Base-by-base conservation (phyloP, 2,329 filamentous ascomycete species). In the Trichoderma sp. region DNA sequence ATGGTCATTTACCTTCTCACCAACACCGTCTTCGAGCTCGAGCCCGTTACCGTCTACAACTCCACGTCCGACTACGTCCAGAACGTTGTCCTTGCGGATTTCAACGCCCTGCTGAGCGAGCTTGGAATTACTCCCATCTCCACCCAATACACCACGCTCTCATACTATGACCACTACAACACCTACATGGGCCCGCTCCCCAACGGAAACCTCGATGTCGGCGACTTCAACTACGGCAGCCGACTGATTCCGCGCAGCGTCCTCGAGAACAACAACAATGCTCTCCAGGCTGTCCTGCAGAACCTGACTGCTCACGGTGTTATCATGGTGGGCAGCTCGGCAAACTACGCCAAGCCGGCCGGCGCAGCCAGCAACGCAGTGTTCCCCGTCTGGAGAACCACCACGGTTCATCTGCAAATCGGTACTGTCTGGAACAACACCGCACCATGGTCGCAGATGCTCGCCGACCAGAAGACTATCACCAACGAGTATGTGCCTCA, bases 1-100 rank as follows among this genome's bases (percentile, higher is more conserved):
- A 85, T 83, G 78, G 77, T 81, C n/a, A 79, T 84, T 13, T 87
- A 83, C 77, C 81, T 77, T 68, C 80, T 84, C 70, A 82, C 79
- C 62, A 81, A 82, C 71, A 75, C 76, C 7, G 80, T 77, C 70
- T 85, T 88, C 72, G 68, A 75, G 5, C 80, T 88, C 39, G 78
- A 80, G 6, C 81, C 83, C 3, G 73, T 87, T 7, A 87, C 84
- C 0, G 81, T 80, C 0, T 85, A 84, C 17, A 80, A 82, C 70
- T 82, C 84, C 30, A 82, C 81, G 0, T 78, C 78, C 0, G 77
- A 76, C 6, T 77, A 86, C 23, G 77, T 85, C 2, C 72, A 73
- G 30, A 76, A 80, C 8, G 76, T 74, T 1, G 79, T 85, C 6
- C 76, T 88, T 1, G 70, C 76, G 5, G 84, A 86, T 1, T 81